Evolutionary conservation across 495 filamentous ascomycete species (phyloP), one percentile per base, ranked within the genome.

Genomic region (Lasiosphaeria ovina): DNA sequence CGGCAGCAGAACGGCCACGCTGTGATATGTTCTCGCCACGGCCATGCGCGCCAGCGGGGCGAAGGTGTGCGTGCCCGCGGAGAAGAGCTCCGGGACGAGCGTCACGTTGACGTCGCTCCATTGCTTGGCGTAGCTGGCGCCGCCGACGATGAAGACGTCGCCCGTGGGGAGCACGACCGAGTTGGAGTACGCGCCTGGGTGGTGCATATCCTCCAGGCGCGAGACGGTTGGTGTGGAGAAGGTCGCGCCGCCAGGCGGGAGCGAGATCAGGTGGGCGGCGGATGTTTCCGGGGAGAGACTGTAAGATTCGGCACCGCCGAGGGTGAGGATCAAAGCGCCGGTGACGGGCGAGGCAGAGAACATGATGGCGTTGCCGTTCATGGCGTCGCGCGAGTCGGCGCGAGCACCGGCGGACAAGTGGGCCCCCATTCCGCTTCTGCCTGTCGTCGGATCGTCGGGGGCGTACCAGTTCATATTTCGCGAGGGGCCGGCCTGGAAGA

Each of bases 381-480:
- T 42, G 7, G 38, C 7, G 38, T 42, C 38, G 8, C 38, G 8
- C 1, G 7, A 7, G 12, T 12, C 8, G 8, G 8, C 38, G 7
- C 38, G 38, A 42, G 7, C 12, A 8, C 38, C 38, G 1, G 38
- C 38, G 8, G 38, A 0, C 7, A 42, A 7, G 12, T 42, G 38
- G 38, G 8, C 12, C 3, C 38, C 38, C 8, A 8, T 42, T 12
- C 38, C 38, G 8, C 3, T 7, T 8, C 8, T 42, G 38, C 38
- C 24, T 24, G 24, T 24, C 24, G 0, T 24, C 0, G 24, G 2
- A 24, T 24, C 24, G 54, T 86, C 83, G 0, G 56, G 45, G 55
- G 84, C 82, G 64, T 80, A 86, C 85, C 85, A 87, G 66, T 86
- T 80, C 82, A 85, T 85, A 1, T 66, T 60, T 42, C 63, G 71